These are phyloP conservation scores for Aureococcus anophagefferens DNA, from an alignment of 108 stramenopile genomes.

Conservation along the genomic window DNA sequence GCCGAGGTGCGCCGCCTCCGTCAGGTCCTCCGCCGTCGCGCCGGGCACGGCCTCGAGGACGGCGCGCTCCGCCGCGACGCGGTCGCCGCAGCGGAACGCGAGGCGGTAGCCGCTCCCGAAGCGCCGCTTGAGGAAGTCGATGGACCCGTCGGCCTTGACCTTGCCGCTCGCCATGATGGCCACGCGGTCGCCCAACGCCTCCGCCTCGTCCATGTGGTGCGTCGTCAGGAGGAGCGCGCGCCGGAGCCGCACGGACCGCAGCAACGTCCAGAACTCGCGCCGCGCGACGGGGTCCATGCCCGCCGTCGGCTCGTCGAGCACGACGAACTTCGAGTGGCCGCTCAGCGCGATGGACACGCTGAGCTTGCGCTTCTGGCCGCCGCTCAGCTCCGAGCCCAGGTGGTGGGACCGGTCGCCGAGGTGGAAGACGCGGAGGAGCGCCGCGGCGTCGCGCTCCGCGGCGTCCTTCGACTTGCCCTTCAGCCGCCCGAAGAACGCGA, in stretches of 20 bases:
- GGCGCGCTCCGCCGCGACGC: neutral
- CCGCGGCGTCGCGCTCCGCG: neutral
- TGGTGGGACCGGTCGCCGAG: neutral
- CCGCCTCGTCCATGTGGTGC: slow-evolving; percentile 90
- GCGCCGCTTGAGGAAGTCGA: slow-evolving; percentile 60
- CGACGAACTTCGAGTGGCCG: slow-evolving; percentile 38
- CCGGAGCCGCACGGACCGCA: slow-evolving; percentile 24
- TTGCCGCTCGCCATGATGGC: slow-evolving; percentile 71
- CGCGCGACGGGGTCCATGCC: slow-evolving; percentile 64
- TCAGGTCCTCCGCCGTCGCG: neutral
- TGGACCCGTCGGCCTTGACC: slow-evolving; percentile 61
- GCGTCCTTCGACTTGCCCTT: slow-evolving; percentile 45
- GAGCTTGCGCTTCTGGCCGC: slow-evolving; percentile 62
- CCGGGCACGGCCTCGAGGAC: neutral
- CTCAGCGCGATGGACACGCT: slow-evolving; percentile 48
- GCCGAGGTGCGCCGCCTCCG: slow-evolving; percentile 7
- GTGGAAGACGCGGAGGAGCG: neutral
- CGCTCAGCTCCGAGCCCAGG: slow-evolving; percentile 22
- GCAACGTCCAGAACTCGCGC: slow-evolving; percentile 45
- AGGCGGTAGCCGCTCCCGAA: slow-evolving; percentile 52
- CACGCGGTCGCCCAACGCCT: slow-evolving; percentile 72
- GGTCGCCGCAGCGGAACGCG: neutral
- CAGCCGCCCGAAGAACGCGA: slow-evolving; percentile 44
- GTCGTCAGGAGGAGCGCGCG: slow-evolving; percentile 64
- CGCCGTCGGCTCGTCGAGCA: slow-evolving; percentile 56